Base-by-base conservation (phyloP, 495 filamentous ascomycete species). In the Xylaria acuta region DNA sequence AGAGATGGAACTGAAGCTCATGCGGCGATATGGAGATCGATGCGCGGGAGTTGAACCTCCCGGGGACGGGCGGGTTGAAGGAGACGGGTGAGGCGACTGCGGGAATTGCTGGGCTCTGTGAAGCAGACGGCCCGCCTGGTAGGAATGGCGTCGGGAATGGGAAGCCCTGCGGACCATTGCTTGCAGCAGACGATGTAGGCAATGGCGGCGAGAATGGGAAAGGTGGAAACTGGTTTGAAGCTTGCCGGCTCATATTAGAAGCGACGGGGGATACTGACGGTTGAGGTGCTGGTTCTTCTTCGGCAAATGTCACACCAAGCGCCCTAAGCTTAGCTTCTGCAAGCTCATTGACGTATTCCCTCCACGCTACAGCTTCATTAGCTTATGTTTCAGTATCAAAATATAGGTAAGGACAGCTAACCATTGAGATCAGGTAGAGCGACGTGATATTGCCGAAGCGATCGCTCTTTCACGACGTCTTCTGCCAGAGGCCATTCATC, bases 291-390 rank as follows among this genome's bases (percentile, higher is more conserved):
- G 88, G 85, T 34, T 95, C 92, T 12, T 93, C 91, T 56, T 91
- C 91, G 30, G 90, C 92, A 67, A 92, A 85, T 22, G 87, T 92
- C 2, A 98, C 96, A 56, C 96, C 96, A 58, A 99, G 86, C 63
- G 94, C 94, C 43, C 93, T 90, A 51, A 99, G 85, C 82, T 97
- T 99, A 71, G 94, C 92, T 81, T 99, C 96, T 76, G 91, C 90
- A 65, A 98, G 80, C 64, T 88, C 87, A 60, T 91, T 85, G 40
- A 95, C 92, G 81, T 98, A 97, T 20, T 87, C 82, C 77, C 93
- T 90, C 95, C 96, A 98, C 36, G 91, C 92, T 81, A 81, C 77
- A 53, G 79, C n/a, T 12, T 47, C 4, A 54, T 82, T 74, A 82
- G 76, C 66, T 71, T 12, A n/a, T 40, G 53, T 22, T 30, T 51